Evolutionary conservation across 148 eudicot species (phyloP).

Genomic region (Rhododendron henanense): DNA sequence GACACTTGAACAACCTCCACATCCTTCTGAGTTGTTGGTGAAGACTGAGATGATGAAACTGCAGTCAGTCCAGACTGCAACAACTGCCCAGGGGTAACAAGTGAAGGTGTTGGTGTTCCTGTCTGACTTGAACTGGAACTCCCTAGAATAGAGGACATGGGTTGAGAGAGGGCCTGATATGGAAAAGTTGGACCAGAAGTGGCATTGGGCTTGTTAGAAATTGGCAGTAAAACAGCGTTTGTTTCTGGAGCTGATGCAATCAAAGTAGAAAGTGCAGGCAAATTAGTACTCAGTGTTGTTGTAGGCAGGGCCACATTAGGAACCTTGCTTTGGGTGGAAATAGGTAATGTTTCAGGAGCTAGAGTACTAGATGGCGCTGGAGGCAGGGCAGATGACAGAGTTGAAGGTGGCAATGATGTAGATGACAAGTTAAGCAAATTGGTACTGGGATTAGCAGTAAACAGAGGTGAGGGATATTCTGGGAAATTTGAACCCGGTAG

Average conservation of each 20-base stretch:
- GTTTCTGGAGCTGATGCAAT: conserved; percentile 34
- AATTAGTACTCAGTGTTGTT: conserved; percentile 26
- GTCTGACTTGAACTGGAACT: conserved; percentile 29
- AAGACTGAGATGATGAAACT: conserved; percentile 35
- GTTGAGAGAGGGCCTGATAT: conserved; percentile 32
- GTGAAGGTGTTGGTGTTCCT: conserved; percentile 38
- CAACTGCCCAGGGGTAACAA: conserved; percentile 74
- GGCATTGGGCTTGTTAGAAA: conserved; percentile 35
- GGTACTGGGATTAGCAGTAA: conserved; percentile 24
- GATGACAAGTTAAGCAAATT: conserved; percentile 35
- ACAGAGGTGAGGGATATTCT: conserved; percentile 41
- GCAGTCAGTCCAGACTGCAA: conserved; percentile 43
- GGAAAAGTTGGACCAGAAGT: conserved; percentile 31
- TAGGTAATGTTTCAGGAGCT: conserved; percentile 37
- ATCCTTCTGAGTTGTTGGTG: conserved; percentile 57
- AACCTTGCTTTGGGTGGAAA: conserved; percentile 34
- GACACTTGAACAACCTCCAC: conserved; percentile 69
- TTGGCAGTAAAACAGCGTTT: conserved; percentile 23
- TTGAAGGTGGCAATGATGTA: conserved; percentile 32
- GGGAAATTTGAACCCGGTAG: conserved; percentile 44
- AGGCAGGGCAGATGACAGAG: conserved; percentile 38
- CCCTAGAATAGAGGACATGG: conserved; percentile 30
- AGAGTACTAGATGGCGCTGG: conserved; percentile 37
- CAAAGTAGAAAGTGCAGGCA: conserved; percentile 32
- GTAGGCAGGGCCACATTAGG: conserved; percentile 23